Conservation (phyloP, 2,329 filamentous ascomycete species). For the Phialophora expanda region DNA sequence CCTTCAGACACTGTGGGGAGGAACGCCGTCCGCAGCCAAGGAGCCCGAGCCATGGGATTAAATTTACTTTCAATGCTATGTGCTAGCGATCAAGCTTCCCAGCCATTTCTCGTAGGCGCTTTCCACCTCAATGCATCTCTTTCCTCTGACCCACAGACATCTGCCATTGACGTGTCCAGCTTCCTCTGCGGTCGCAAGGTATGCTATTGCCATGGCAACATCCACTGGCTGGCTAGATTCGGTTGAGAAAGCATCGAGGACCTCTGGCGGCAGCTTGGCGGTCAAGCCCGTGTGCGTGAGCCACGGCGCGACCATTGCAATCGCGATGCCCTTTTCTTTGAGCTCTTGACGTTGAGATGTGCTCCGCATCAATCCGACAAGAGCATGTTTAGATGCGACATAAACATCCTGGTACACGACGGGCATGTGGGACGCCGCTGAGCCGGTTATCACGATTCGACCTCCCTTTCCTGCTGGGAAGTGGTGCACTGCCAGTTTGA, state of each 20-base stretch:
- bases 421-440: slow-evolving; percentile 13
- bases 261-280: slow-evolving; percentile 6
- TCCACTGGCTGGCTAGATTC: slow-evolving; percentile 14
- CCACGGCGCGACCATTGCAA: slow-evolving; percentile 16
- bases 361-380: slow-evolving; percentile 13
- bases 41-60: neutral
- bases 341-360: slow-evolving; percentile 10
- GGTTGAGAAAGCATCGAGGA: neutral
- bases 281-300: slow-evolving; percentile 12
- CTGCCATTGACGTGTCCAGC: slow-evolving; percentile 8
- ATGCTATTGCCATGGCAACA: slow-evolving; percentile 15
- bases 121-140: slow-evolving; percentile 18
- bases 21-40: neutral
- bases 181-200: slow-evolving; percentile 14
- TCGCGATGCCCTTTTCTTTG: slow-evolving; percentile 5
- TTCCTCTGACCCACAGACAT: slow-evolving; percentile 14
- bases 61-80: neutral
- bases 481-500: slow-evolving; percentile 17
- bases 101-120: slow-evolving; percentile 13
- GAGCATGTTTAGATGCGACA: slow-evolving; percentile 14
- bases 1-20: neutral
- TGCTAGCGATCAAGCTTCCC: slow-evolving; percentile 4
- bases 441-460: slow-evolving; percentile 13
- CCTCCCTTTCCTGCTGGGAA: neutral
- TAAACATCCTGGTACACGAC: slow-evolving; percentile 10